Evolutionary conservation across 73 alveolate genomes (phyloP).

Genomic region (Uronychia setigera): DNA sequence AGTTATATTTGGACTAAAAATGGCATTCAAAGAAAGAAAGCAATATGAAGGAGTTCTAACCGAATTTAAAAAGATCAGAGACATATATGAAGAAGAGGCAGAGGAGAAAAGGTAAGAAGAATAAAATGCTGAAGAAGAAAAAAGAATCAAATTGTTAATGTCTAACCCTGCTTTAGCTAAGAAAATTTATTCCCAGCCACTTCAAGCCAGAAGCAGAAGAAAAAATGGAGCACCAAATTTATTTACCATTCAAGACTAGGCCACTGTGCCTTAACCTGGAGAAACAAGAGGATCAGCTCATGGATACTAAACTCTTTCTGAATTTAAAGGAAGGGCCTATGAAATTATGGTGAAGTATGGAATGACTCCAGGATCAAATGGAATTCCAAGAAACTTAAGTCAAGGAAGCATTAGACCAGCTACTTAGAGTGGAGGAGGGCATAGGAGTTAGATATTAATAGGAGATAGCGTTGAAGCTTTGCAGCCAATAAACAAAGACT

Average conservation of each 20-base stretch:
- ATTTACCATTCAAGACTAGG: too few relatives aligned
- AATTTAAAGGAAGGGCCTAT: not conserved
- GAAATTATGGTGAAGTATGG: not conserved
- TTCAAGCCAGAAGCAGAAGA: not conserved
- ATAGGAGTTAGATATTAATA: too few relatives aligned
- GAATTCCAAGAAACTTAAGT: too few relatives aligned
- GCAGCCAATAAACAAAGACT: too few relatives aligned
- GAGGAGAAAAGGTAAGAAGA: not conserved
- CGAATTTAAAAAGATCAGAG: not conserved
- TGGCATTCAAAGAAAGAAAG: not conserved
- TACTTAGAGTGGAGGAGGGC: too few relatives aligned
- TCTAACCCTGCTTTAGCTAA: not conserved
- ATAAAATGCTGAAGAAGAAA: not conserved
- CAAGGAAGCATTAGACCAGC: too few relatives aligned
- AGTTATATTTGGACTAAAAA: not conserved
- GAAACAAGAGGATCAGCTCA: too few relatives aligned
- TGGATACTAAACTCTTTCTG: not conserved
- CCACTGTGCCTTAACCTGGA: too few relatives aligned
- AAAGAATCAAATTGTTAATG: not conserved
- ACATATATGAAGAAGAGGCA: not conserved
- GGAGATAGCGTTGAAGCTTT: too few relatives aligned
- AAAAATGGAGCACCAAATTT: not conserved
- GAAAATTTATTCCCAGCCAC: not conserved
- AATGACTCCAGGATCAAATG: too few relatives aligned
- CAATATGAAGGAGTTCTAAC: not conserved